A percentile compares a stretch with the other conserved stretches of the same genome.
phyloP scores from a whole-genome alignment of 2,329 filamentous ascomycete species.

The Sporothrix dimorphospora region DNA sequence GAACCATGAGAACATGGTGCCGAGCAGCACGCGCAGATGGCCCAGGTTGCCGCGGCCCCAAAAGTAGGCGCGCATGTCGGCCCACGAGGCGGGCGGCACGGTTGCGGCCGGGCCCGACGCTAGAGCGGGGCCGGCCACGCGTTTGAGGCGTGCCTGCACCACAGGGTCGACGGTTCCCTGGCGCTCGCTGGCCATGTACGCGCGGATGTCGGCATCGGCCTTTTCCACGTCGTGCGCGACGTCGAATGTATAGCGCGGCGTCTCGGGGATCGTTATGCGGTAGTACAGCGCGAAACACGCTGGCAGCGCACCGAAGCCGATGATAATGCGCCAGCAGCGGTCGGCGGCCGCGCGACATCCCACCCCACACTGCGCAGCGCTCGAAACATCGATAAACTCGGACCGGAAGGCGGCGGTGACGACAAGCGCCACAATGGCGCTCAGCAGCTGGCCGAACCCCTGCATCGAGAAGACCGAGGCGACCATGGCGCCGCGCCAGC shows the following conservation, averaged over 20 bases:
- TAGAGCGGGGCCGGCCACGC: constrained; percentile 44
- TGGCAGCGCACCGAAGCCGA: constrained; percentile 77
- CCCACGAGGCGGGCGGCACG: constrained; percentile 70
- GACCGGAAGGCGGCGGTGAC: constrained; percentile 66
- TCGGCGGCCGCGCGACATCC: constrained; percentile 72
- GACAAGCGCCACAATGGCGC: constrained; percentile 71
- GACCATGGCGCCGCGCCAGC: constrained; percentile 83
- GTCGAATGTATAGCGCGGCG: constrained; percentile 70
- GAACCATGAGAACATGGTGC: constrained; percentile 81
- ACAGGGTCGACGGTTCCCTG: constrained; percentile 54
- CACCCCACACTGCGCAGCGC: constrained; percentile 56
- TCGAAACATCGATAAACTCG: constrained; percentile 49
- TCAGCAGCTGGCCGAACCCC: constrained; percentile 75
- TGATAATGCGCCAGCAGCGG: constrained; percentile 79
- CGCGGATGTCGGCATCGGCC: constrained; percentile 71
- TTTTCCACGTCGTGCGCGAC: constrained; percentile 75
- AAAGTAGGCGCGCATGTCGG: constrained; percentile 70
- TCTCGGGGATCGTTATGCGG: constrained; percentile 83
- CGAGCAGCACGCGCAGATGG: constrained; percentile 71
- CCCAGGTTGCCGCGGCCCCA: constrained; percentile 57
- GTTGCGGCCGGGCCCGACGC: constrained; percentile 50
- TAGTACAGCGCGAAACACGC: constrained; percentile 82
- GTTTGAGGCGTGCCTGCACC: constrained; percentile 57
- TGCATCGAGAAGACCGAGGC: constrained; percentile 75
- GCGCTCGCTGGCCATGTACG: constrained; percentile 55